These are phyloP conservation scores for Metrosideros polymorpha DNA, from an alignment of 441 rosid genomes.

Conservation along the genomic window DNA sequence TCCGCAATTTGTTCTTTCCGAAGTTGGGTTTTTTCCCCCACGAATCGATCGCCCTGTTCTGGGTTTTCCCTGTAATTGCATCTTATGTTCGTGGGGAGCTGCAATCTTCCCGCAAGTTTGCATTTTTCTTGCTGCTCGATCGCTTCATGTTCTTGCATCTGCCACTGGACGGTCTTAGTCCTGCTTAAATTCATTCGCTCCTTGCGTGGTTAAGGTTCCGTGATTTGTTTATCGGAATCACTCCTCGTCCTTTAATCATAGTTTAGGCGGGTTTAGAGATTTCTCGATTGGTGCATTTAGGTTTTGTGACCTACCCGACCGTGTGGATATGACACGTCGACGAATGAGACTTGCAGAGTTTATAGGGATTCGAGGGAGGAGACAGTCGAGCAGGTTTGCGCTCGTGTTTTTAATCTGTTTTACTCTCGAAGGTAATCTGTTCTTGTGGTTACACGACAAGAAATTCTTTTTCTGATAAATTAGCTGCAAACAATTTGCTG, in stretches of 20 bases:
- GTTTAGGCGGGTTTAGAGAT: neutral
- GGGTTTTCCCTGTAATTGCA: neutral
- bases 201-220: neutral
- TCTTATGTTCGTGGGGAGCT: neutral
- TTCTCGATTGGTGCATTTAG: neutral
- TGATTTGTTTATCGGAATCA: neutral
- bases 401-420: neutral
- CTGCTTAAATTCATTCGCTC: neutral
- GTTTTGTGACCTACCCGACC: neutral
- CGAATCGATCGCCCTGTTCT: neutral
- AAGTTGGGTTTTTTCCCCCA: too few relatives aligned
- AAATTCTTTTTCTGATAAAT: neutral
- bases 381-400: neutral
- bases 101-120: neutral
- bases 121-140: neutral
- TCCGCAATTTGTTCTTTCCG: neutral
- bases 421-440: neutral
- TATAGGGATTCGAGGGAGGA: neutral
- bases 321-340: neutral
- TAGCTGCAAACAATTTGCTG: neutral
- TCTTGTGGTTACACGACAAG: neutral
- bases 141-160: neutral
- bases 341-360: neutral
- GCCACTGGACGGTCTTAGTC: neutral
- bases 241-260: neutral